Evolutionary conservation across 2,329 filamentous ascomycete genomes (phyloP).

Genomic region (Ceratocystis cubensis): DNA sequence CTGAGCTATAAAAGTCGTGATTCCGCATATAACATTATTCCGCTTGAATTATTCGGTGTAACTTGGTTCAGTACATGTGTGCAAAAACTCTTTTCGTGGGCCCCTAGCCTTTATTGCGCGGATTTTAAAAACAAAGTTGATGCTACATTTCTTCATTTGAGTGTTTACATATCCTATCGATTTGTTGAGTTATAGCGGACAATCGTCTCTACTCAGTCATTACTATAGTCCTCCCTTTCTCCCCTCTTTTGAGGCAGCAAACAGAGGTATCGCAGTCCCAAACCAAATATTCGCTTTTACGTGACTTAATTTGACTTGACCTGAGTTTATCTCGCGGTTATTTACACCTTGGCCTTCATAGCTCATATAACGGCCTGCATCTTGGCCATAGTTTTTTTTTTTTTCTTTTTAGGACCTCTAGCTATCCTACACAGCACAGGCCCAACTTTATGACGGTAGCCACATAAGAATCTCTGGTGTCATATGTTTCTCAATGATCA

Average conservation of each 20-base stretch:
- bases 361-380: too few species aligned
- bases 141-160: neutral
- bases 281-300: neutral
- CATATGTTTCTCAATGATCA: neutral
- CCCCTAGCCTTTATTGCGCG: neutral
- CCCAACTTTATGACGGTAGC: neutral
- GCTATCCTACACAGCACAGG: neutral
- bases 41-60: too few species aligned
- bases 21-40: too few species aligned
- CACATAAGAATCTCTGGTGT: neutral
- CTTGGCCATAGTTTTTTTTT: too few species aligned
- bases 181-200: neutral
- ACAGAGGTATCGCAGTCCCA: neutral
- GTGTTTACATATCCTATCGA: neutral
- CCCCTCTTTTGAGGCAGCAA: neutral
- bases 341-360: too few species aligned
- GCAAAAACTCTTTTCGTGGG: neutral
- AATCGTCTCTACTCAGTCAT: neutral
- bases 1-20: too few species aligned
- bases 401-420: neutral
- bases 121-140: neutral
- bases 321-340: too few species aligned
- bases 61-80: too few species aligned
- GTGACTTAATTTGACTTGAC: too few species aligned
- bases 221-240: neutral